Percentiles rank a stretch among this genome's conserved stretches.
These are phyloP conservation scores for Fusarium pseudoanthophilum DNA, from an alignment of 2,329 filamentous ascomycete species.

Conservation along the genomic window DNA sequence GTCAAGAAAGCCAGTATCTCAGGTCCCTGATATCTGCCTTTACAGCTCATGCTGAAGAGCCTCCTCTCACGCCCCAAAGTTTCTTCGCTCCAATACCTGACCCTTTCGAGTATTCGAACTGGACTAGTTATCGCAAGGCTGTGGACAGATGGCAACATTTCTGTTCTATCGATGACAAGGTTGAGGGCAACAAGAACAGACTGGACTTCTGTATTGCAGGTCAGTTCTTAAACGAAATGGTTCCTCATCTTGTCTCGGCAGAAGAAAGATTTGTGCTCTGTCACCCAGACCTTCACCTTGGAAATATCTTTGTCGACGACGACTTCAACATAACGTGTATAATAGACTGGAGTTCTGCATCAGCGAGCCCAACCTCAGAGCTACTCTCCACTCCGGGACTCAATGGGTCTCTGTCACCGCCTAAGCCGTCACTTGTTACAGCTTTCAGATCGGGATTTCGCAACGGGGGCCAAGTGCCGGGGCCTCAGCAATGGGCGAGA, in stretches of 20 bases:
- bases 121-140: background rate
- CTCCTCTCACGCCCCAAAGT: background rate
- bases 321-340: background rate
- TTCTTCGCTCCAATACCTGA: background rate
- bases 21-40: background rate
- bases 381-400: background rate
- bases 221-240: background rate
- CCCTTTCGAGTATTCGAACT: background rate
- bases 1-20: background rate
- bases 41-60: background rate
- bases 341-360: background rate
- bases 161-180: background rate
- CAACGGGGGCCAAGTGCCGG: rapidly evolving
- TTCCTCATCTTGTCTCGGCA: background rate
- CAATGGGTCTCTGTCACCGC: background rate
- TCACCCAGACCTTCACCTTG: background rate
- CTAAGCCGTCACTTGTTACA: background rate
- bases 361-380: background rate
- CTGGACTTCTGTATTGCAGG: background rate
- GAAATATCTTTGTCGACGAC: background rate
- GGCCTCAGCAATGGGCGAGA: background rate
- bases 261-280: background rate
- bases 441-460: background rate
- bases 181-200: background rate
- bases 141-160: background rate